Conservation (phyloP, 345 rosid genomes). For the Triadica sebifera region DNA sequence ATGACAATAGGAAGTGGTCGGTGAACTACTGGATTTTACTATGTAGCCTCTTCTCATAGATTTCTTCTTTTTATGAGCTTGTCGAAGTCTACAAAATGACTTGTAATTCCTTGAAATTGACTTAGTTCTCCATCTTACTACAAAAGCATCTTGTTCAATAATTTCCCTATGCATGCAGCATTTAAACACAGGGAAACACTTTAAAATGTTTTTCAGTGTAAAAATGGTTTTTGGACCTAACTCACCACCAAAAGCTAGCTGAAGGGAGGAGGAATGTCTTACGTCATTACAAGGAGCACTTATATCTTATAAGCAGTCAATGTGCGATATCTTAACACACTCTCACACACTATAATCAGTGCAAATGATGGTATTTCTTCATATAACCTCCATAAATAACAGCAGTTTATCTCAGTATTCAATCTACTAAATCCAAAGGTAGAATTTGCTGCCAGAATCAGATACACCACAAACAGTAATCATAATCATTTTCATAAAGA, state of each 20-base stretch:
- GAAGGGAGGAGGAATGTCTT: too few relatives aligned
- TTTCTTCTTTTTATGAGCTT: neutral
- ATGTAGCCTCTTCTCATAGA: neutral
- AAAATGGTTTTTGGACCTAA: neutral
- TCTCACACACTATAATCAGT: neutral
- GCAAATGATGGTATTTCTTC: neutral
- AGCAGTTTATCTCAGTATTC: neutral
- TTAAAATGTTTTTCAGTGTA: too few relatives aligned
- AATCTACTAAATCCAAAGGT: neutral
- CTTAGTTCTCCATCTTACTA: neutral
- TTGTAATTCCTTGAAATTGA: neutral
- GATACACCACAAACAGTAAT: neutral
- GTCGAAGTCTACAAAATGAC: too few relatives aligned
- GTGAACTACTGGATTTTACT: neutral
- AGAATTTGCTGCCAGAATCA: neutral
- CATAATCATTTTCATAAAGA: neutral
- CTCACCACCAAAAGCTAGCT: neutral
- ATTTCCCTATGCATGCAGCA: neutral
- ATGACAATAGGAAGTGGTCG: neutral
- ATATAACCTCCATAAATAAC: neutral
- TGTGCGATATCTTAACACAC: too few relatives aligned
- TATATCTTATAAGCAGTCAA: too few relatives aligned
- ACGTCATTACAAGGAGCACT: too few relatives aligned
- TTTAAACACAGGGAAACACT: neutral
- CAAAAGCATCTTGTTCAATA: neutral